Evolutionary conservation across 2,329 filamentous ascomycete genomes (phyloP).

Genomic region (Arthrobotrys pseudoclavata): DNA sequence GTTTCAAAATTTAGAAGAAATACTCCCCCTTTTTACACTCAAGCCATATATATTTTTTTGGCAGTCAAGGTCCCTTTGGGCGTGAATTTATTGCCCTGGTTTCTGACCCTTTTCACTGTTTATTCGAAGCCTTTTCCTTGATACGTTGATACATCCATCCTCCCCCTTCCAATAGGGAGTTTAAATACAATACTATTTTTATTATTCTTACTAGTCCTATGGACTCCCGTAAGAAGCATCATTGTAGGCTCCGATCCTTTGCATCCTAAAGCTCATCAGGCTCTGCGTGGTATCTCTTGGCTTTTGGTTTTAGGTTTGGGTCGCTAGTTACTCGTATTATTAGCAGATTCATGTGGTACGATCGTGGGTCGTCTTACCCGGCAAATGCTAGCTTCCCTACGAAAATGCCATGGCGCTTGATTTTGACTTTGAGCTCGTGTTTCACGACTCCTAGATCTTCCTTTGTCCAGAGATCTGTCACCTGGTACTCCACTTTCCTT

Average conservation of each 20-base stretch:
- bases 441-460: slow-evolving; percentile 35
- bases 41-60: background rate
- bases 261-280: slow-evolving; percentile 38
- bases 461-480: slow-evolving; percentile 69
- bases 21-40: background rate
- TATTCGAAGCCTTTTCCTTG: background rate
- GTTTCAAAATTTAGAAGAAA: background rate
- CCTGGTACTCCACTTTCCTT: slow-evolving; percentile 64
- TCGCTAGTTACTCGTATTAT: slow-evolving; percentile 24
- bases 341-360: background rate
- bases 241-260: background rate
- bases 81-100: background rate
- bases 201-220: background rate
- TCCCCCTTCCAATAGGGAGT: background rate
- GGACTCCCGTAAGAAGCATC: too few relatives aligned
- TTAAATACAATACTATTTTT: background rate
- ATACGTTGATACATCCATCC: background rate
- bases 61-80: background rate
- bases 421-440: slow-evolving; percentile 31
- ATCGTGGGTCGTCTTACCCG: slow-evolving; percentile 11
- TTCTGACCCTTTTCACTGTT: background rate
- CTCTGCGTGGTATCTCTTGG: slow-evolving; percentile 44
- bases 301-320: slow-evolving; percentile 18
- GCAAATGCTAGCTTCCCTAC: slow-evolving; percentile 33
- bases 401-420: slow-evolving; percentile 52